Conservation (phyloP, 768 basidiomycete species). For the Pleurotus sapidus region DNA sequence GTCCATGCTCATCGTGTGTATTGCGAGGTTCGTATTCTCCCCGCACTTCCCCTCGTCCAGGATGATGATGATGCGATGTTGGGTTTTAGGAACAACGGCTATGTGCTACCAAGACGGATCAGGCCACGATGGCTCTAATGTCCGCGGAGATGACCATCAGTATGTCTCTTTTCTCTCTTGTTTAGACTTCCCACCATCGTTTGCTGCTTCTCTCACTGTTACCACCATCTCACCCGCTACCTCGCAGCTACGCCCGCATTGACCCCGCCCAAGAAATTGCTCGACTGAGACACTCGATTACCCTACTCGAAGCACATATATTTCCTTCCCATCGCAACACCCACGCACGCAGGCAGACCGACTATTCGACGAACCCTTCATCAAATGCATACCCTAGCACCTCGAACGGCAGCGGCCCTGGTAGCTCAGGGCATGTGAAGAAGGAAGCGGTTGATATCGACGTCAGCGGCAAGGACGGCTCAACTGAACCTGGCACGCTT, state of each 20-base stretch:
- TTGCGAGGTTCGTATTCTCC: constrained; percentile 56
- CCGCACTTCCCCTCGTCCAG: constrained; percentile 16
- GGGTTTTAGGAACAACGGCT: constrained; percentile 64
- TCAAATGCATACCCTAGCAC: too few species aligned
- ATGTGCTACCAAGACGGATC: constrained; percentile 77
- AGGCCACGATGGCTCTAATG: constrained; percentile 56
- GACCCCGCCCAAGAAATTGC: constrained; percentile 69
- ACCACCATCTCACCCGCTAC: constrained; percentile 7
- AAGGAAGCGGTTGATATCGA: constrained; percentile 52
- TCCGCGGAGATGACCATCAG: constrained; percentile 63
- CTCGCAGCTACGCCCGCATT: constrained; percentile 39
- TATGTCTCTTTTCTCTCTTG: constrained; percentile 28
- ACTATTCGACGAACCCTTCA: not conserved
- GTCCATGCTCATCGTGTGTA: constrained; percentile 88
- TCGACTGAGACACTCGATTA: constrained; percentile 64
- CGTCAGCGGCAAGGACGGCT: constrained; percentile 4
- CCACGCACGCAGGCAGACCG: constrained; percentile 30
- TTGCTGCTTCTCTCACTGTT: constrained; percentile 1
- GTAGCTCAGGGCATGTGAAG: constrained; percentile 36
- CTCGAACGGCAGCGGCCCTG: not conserved
- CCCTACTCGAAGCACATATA: constrained; percentile 62
- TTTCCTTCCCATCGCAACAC: constrained; percentile 40
- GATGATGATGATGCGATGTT: not conserved
- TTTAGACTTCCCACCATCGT: not conserved
- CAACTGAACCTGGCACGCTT: constrained; percentile 53